Evolutionary conservation across 306 rosid genomes (phyloP), one percentile per base, ranked within the genome.

Genomic region (Oxytropis ochrocephala): DNA sequence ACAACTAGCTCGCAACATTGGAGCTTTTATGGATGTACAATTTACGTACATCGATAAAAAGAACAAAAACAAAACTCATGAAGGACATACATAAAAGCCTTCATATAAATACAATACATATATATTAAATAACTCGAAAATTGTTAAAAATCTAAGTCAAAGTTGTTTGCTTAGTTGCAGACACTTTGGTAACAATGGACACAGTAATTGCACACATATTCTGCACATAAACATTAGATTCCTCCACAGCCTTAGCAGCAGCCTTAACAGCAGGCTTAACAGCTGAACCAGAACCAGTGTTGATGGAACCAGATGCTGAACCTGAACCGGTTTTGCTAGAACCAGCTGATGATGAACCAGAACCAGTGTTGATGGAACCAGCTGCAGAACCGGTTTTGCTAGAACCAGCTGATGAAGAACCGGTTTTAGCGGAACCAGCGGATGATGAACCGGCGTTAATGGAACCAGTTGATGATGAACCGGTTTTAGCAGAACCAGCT

Each of bases 201-300:
- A 56, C 57, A 1, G 54, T 10, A 70, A 64, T 64, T 47, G 39
- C n/a, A 36, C 81, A 77, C 1, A 77, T 17, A 27, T 70, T 64
- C 9, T 46, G 36, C 39, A 64, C 19, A 38, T 63, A 77, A 14
- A 29, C 13, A 8, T 38, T 54, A 19, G 32, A 13, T 11, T 54
- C 55, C 2, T 21, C 74, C 1, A 64, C 6, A 6, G 43, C 30
- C 9, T 1, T 2, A 1, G 55, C 11, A 63, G 42, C 3, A 43
- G 33, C 29, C 29, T 24, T 24, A 24, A 24, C 29, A 1, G 29
- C 29, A 24, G 29, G 29, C 3, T 24, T 24, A 24, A 24, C 29
- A 24, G 29, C 29, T 24, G 29, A 24, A 24, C 29, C 29, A 24
- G 29, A 24, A 24, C 29, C 29, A 24, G 29, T 24, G 29, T 24